Conservation (phyloP, 495 filamentous ascomycete species). For the Penicillium pancosmium region DNA sequence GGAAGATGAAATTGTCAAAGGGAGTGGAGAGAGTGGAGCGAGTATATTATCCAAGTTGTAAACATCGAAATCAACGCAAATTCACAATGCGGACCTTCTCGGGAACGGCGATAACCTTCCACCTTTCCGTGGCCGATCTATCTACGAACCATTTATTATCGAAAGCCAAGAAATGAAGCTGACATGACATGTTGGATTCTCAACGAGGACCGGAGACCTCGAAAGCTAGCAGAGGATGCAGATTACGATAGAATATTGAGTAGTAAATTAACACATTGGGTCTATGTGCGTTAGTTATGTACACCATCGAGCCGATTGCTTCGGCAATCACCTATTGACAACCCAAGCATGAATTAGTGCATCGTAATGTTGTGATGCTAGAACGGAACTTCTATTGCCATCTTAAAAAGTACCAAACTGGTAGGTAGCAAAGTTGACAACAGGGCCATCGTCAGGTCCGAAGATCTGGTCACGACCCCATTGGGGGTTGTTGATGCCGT, state of each 20-base stretch:
- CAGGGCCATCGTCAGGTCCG: conserved; percentile 62
- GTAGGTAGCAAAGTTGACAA: conserved; percentile 68
- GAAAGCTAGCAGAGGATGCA: background rate
- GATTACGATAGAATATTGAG: background rate
- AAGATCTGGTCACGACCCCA: conserved; percentile 72
- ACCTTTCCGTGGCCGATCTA: no score
- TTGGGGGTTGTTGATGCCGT: conserved; percentile 77
- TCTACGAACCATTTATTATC: no score
- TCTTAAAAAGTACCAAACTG: conserved; percentile 50
- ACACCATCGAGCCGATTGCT: conserved; percentile 9
- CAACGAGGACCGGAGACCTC: background rate
- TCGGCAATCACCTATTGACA: conserved; percentile 7
- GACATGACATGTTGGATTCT: background rate
- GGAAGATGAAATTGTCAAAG: conserved; percentile 54
- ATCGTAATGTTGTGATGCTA: background rate
- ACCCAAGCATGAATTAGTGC: conserved; percentile 6
- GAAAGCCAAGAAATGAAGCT: background rate
- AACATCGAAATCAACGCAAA: background rate
- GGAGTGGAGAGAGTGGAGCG: conserved; percentile 29
- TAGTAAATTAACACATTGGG: background rate
- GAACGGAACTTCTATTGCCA: background rate
- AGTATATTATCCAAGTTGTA: conserved; percentile 28
- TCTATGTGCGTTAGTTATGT: conserved; percentile 9
- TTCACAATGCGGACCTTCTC: background rate
- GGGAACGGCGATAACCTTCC: no score